A percentile compares a stretch with the other conserved stretches of the same genome.
Conservation (phyloP, 2,329 filamentous ascomycete species). For the Tolypocladium guangdongense region DNA sequence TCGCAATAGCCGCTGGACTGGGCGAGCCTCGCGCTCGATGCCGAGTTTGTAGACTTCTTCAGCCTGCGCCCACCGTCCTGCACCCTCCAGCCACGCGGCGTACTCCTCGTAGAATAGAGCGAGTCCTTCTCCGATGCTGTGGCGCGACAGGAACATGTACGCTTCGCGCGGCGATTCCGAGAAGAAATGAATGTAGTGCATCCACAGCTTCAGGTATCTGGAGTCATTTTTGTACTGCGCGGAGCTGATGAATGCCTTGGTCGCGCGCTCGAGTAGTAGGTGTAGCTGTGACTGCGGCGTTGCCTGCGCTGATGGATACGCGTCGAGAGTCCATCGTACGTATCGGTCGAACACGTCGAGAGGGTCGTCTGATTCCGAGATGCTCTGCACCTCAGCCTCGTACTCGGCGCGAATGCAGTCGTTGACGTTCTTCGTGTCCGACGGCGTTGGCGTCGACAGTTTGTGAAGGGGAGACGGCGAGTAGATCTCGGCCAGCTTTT, state of each 20-base stretch:
- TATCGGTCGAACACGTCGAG: constrained; percentile 94
- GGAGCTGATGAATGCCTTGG: constrained; percentile 77
- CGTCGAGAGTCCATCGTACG: constrained; percentile 90
- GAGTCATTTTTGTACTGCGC: constrained; percentile 91
- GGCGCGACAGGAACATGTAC: constrained; percentile 81
- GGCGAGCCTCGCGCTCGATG: constrained; percentile 78
- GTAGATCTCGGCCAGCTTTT: constrained; percentile 75
- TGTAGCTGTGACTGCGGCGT: constrained; percentile 86
- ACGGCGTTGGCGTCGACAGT: constrained; percentile 52
- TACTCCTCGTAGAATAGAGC: constrained; percentile 97
- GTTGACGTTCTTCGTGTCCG: constrained; percentile 66
- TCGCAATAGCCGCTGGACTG: constrained; percentile 67
- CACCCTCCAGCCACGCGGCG: constrained; percentile 80
- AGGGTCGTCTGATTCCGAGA: constrained; percentile 85
- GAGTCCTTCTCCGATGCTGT: constrained; percentile 74
- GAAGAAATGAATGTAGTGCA: constrained; percentile 88
- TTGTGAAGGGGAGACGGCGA: constrained; percentile 53
- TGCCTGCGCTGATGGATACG: constrained; percentile 88
- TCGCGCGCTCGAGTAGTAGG: constrained; percentile 81
- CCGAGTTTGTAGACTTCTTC: constrained; percentile 90
- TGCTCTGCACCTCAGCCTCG: constrained; percentile 67
- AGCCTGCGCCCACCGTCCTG: constrained; percentile 76
- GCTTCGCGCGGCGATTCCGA: constrained; percentile 87
- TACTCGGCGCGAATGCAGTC: constrained; percentile 72
- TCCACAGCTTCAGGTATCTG: constrained; percentile 85